Evolutionary conservation across 228 moss, liverwort and hornwort genomes (phyloP).

Genomic region (Sphagnum fallax): DNA sequence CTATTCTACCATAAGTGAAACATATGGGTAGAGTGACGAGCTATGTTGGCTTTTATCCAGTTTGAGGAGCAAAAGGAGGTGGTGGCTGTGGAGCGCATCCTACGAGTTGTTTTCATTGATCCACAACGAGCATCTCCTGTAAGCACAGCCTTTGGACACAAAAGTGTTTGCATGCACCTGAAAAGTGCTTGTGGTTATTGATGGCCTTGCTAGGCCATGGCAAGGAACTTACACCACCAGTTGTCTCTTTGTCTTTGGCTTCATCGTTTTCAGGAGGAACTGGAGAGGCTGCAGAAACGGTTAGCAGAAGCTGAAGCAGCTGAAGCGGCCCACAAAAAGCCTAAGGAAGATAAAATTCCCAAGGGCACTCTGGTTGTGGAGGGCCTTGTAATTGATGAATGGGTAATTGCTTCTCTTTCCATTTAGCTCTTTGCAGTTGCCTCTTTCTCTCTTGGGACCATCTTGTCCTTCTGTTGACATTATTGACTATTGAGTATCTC

Average conservation of each 20-base stretch:
- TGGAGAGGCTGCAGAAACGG: conserved; percentile 76
- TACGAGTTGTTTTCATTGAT: conserved; percentile 75
- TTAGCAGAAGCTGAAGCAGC: conserved; percentile 94
- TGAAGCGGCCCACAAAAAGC: conserved; percentile 86
- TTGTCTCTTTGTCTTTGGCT: background rate
- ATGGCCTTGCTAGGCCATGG: background rate
- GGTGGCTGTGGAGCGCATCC: conserved; percentile 81
- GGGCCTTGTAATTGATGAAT: conserved; percentile 92
- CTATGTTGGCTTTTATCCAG: conserved; percentile 20
- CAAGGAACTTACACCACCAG: background rate
- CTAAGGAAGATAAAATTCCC: conserved; percentile 68
- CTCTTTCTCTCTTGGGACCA: background rate
- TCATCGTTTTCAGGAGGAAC: conserved; percentile 31
- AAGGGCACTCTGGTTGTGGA: conserved; percentile 64
- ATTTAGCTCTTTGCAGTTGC: background rate
- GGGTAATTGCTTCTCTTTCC: conserved; percentile 29
- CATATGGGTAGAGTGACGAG: background rate
- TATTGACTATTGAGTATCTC: background rate
- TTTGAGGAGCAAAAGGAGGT: conserved; percentile 82
- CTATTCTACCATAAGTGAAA: too few species aligned
- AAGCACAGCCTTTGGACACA: conserved; percentile 4
- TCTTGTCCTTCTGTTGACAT: background rate
- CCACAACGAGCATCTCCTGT: conserved; percentile 73
- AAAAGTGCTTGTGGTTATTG: background rate
- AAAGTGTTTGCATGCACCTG: background rate